A percentile compares a stretch with the other conserved stretches of the same genome.
Conservation (phyloP, 495 filamentous ascomycete species). For the Penicillium egyptiacum region DNA sequence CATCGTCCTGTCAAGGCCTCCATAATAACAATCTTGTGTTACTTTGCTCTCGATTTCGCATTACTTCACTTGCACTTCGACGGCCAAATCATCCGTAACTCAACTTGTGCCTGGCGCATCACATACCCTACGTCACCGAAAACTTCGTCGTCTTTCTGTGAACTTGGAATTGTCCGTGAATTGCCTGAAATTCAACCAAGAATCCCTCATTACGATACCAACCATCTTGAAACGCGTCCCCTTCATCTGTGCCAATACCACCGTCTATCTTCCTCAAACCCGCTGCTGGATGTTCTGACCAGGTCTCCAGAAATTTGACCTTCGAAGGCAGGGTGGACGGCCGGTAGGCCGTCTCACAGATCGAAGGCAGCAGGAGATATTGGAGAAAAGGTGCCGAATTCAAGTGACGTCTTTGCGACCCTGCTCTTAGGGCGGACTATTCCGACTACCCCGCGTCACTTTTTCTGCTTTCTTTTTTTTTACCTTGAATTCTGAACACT, state of each 20-base stretch:
- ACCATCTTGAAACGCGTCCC: not conserved
- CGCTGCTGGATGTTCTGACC: constrained; percentile 21
- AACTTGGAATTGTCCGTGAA: not conserved
- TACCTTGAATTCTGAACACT: not conserved
- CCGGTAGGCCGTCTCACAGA: constrained; percentile 48
- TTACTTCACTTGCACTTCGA: not conserved
- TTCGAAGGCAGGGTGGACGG: constrained; percentile 43
- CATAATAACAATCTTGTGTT: not conserved
- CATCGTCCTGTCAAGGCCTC: not conserved
- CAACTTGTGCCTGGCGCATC: not conserved
- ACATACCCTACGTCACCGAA: not conserved
- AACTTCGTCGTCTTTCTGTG: not conserved
- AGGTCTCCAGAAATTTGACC: constrained; percentile 20
- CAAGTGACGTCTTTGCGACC: not conserved
- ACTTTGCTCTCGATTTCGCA: not conserved
- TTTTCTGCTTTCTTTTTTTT: constrained; percentile 9
- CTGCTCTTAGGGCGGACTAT: not conserved
- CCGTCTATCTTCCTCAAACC: not conserved
- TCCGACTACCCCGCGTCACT: not conserved
- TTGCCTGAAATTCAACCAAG: not conserved
- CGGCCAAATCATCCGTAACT: not conserved
- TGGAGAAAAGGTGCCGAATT: constrained; percentile 10
- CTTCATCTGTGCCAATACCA: not conserved
- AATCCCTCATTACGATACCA: not conserved
- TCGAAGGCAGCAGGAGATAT: constrained; percentile 39